Conservation (phyloP, 768 basidiomycete species). For the Pleurotus sapidus region DNA sequence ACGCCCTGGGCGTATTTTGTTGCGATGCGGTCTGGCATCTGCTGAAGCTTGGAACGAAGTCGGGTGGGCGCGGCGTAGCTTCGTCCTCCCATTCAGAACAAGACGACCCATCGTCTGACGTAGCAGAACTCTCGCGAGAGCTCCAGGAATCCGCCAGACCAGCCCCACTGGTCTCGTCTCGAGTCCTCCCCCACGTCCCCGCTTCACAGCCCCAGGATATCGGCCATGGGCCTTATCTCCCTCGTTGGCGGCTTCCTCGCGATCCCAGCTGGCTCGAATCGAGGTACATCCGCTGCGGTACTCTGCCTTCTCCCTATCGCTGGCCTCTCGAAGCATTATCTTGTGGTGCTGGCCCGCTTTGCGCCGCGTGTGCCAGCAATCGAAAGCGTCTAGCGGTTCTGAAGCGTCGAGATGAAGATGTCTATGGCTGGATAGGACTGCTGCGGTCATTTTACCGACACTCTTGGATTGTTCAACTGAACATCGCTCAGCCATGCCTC, state of each 20-base stretch:
- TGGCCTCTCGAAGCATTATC: background rate
- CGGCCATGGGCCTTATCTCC: background rate
- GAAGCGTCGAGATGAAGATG: background rate
- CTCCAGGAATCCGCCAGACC: background rate
- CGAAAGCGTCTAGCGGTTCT: background rate
- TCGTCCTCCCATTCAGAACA: constrained; percentile 1
- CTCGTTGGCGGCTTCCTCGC: background rate
- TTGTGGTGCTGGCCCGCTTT: background rate
- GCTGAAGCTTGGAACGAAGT: constrained; percentile 1
- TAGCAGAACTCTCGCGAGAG: background rate
- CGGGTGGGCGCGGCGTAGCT: constrained; percentile 3
- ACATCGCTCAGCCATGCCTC: background rate
- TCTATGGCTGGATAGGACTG: background rate
- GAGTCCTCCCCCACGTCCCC: background rate
- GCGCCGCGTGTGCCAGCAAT: background rate
- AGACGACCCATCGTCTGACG: background rate
- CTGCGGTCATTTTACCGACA: constrained; percentile 1
- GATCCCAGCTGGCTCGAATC: background rate
- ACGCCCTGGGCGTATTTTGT: background rate
- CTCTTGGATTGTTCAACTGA: background rate
- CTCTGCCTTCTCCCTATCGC: background rate
- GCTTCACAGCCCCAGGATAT: background rate
- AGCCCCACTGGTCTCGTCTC: background rate
- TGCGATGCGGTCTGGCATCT: background rate
- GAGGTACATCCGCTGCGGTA: background rate